Conservation (phyloP, 305 asterid species). For the Lippia alba region DNA sequence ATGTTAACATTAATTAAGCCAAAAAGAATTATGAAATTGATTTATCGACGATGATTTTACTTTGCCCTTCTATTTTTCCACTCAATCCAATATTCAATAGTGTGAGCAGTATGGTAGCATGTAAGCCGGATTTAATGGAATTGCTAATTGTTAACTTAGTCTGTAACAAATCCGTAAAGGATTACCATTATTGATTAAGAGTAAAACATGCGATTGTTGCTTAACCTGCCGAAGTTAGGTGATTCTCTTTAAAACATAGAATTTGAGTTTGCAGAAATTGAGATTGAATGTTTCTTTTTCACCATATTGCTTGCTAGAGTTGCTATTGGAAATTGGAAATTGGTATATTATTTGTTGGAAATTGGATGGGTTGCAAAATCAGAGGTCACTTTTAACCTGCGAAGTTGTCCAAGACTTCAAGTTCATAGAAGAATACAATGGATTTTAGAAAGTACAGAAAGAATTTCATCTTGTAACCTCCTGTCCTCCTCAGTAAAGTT, state of each 20-base stretch:
- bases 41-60: background rate
- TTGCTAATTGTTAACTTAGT: too few relatives aligned
- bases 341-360: too few relatives aligned
- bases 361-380: background rate
- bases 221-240: background rate
- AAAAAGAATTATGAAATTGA: background rate
- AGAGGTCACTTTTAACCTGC: background rate
- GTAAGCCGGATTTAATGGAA: background rate
- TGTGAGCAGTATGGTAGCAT: conserved; percentile 12
- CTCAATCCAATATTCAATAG: background rate
- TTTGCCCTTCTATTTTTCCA: background rate
- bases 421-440: background rate
- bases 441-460: background rate
- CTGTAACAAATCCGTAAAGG: too few relatives aligned
- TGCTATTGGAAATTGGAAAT: background rate
- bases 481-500: background rate
- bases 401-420: background rate
- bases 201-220: background rate
- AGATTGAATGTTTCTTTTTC: background rate
- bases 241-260: background rate
- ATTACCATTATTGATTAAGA: too few relatives aligned
- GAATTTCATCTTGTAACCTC: background rate
- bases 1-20: background rate
- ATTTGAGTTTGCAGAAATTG: background rate
- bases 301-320: background rate